Percentiles rank a stretch among this genome's conserved stretches.
Conservation (phyloP, 1,284 basidiomycete species). For the Ustilago xerochloae region DNA sequence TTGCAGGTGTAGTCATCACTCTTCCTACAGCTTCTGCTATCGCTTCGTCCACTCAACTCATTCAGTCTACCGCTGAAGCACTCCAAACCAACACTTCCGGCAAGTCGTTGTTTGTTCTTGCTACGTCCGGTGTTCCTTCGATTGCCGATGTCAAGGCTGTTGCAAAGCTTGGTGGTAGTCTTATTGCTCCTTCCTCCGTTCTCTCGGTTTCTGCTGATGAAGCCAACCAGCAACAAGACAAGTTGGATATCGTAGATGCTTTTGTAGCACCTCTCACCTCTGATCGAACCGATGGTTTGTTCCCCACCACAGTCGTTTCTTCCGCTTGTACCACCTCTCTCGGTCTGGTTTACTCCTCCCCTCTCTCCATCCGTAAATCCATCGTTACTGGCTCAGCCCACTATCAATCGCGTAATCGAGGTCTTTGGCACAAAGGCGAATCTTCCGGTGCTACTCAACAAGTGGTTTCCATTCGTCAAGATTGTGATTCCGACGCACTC, state of each 20-base stretch:
- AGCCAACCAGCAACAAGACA: conserved; percentile 26
- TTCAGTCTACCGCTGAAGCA: conserved; percentile 36
- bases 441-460: conserved; percentile 94
- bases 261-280: conserved; percentile 76
- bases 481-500: conserved; percentile 93
- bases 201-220: conserved; percentile 36
- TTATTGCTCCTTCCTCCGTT: conserved; percentile 53
- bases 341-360: conserved; percentile 97
- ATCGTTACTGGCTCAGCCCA: conserved; percentile 90
- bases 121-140: conserved; percentile 30
- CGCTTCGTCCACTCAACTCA: conserved; percentile 39
- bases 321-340: conserved; percentile 76
- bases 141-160: conserved; percentile 46
- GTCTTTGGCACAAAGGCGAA: conserved; percentile 96
- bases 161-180: conserved; percentile 43
- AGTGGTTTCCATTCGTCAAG: conserved; percentile 82
- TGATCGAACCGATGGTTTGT: conserved; percentile 90
- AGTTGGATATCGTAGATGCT: conserved; percentile 61
- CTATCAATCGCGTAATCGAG: conserved; percentile 91
- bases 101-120: conserved; percentile 58
- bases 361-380: conserved; percentile 84
- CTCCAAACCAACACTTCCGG: conserved; percentile 58
- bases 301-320: conserved; percentile 82
- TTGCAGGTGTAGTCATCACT: conserved; percentile 53
- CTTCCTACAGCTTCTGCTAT: conserved; percentile 43